These are phyloP conservation scores for Eragrostis tef DNA, from an alignment of 202 grass and related monocot species.

Conservation along the genomic window DNA sequence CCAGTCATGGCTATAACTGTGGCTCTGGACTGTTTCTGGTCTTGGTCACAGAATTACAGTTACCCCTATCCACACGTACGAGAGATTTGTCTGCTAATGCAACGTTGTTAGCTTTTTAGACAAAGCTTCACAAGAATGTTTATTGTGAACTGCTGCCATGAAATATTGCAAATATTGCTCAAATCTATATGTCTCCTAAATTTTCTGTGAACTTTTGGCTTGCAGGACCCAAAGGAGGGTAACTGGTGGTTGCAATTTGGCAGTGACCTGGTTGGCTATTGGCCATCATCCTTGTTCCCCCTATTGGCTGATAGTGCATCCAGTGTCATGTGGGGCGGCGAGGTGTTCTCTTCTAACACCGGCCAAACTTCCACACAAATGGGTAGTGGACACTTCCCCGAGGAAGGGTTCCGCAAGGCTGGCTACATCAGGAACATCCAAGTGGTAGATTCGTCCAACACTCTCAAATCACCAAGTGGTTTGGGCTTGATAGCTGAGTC, in stretches of 20 bases:
- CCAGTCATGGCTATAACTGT: constrained; percentile 33
- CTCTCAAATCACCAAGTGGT: constrained; percentile 61
- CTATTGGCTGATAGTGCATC: constrained; percentile 70
- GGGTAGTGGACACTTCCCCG: constrained; percentile 80
- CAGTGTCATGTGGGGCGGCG: constrained; percentile 85
- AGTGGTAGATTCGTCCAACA: constrained; percentile 74
- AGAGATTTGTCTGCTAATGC: constrained; percentile 10
- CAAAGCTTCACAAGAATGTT: too few relatives aligned
- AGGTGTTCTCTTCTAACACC: constrained; percentile 75
- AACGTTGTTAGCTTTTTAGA: neutral
- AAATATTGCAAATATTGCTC: too few relatives aligned
- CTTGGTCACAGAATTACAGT: constrained; percentile 17
- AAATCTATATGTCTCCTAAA: constrained; percentile 18
- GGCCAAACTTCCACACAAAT: constrained; percentile 78
- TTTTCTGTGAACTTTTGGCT: neutral
- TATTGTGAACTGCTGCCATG: too few relatives aligned
- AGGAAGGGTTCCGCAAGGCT: constrained; percentile 78
- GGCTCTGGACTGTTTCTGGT: constrained; percentile 7
- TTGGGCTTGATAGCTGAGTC: constrained; percentile 70
- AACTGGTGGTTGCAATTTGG: constrained; percentile 82
- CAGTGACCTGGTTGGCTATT: constrained; percentile 72
- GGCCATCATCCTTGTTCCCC: constrained; percentile 83
- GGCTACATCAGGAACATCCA: constrained; percentile 90
- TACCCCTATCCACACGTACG: constrained; percentile 1
- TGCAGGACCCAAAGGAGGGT: constrained; percentile 75